Evolutionary conservation across 2,329 filamentous ascomycete species (phyloP).

Genomic region (Dothidotthia symphoricarpi): DNA sequence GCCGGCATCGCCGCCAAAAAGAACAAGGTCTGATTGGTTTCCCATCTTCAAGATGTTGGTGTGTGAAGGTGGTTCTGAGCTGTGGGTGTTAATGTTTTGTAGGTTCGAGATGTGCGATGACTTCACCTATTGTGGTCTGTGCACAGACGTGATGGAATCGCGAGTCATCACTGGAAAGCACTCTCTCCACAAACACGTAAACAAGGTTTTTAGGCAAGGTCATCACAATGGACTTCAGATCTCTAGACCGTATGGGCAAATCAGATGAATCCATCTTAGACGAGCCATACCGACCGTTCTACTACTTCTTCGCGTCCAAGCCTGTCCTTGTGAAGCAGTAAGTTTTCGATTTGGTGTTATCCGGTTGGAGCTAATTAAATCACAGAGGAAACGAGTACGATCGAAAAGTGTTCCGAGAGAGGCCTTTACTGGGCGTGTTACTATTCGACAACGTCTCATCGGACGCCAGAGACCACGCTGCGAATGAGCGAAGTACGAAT

Average conservation of each 20-base stretch:
- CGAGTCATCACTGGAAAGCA: no score
- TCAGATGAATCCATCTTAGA: slow-evolving; percentile 32
- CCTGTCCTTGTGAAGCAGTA: slow-evolving; percentile 50
- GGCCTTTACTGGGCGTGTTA: slow-evolving; percentile 65
- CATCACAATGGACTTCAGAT: slow-evolving; percentile 37
- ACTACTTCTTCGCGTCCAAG: slow-evolving; percentile 50
- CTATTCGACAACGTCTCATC: slow-evolving; percentile 73
- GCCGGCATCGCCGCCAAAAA: slow-evolving; percentile 47
- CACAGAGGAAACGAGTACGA: slow-evolving; percentile 44
- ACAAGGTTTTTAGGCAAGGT: no score
- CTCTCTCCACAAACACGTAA: no score
- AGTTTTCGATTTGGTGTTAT: background rate
- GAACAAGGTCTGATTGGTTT: slow-evolving; percentile 14
- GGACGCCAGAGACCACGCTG: slow-evolving; percentile 75
- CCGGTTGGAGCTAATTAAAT: slow-evolving; percentile 1
- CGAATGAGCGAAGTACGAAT: slow-evolving; percentile 65
- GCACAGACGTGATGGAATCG: slow-evolving; percentile 9
- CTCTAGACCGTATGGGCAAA: slow-evolving; percentile 24
- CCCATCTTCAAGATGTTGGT: slow-evolving; percentile 15
- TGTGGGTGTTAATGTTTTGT: slow-evolving; percentile 2
- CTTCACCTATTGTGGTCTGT: slow-evolving; percentile 10
- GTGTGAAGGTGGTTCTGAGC: background rate
- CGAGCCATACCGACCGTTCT: slow-evolving; percentile 52
- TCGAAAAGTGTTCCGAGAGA: slow-evolving; percentile 55
- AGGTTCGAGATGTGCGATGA: slow-evolving; percentile 4